A percentile compares a stretch with the other conserved stretches of the same genome.
Conservation (phyloP, 2,329 filamentous ascomycete species). For the Pseudogymnoascus sp. region DNA sequence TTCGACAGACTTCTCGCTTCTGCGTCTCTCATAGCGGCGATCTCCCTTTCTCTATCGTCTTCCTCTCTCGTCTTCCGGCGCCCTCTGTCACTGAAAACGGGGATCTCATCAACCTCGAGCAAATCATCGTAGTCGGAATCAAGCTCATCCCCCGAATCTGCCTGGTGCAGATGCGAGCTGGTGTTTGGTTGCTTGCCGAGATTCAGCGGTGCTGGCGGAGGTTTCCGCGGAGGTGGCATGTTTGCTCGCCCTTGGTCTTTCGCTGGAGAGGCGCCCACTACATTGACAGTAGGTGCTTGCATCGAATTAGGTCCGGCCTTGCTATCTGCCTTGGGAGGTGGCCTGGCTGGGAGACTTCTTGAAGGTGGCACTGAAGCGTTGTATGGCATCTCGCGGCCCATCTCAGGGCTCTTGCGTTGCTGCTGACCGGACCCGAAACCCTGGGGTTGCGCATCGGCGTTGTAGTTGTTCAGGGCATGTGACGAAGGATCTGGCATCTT, state of each 20-base stretch:
- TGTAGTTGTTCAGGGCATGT: slow-evolving; percentile 49
- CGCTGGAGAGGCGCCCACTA: not conserved
- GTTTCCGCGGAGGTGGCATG: slow-evolving; percentile 63
- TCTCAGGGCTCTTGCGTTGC: slow-evolving; percentile 38
- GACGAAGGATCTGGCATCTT: slow-evolving; percentile 55
- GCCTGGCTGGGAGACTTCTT: slow-evolving; percentile 42
- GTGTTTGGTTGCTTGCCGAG: slow-evolving; percentile 43
- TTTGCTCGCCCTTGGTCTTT: slow-evolving; percentile 31
- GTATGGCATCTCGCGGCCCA: slow-evolving; percentile 40
- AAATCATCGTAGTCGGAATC: slow-evolving; percentile 81
- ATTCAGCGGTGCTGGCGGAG: slow-evolving; percentile 76
- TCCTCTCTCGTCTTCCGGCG: slow-evolving; percentile 79
- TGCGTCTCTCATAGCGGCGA: slow-evolving; percentile 57
- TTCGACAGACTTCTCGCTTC: slow-evolving; percentile 66
- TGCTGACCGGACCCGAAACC: slow-evolving; percentile 35
- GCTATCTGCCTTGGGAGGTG: slow-evolving; percentile 26
- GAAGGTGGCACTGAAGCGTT: slow-evolving; percentile 48
- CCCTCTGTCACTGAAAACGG: slow-evolving; percentile 52
- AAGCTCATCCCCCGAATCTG: slow-evolving; percentile 49
- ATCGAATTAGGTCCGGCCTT: not conserved
- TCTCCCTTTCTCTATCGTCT: slow-evolving; percentile 71
- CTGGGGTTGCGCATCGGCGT: slow-evolving; percentile 29
- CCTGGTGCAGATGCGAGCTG: slow-evolving; percentile 37
- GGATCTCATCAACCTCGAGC: slow-evolving; percentile 59
- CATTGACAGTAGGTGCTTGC: slow-evolving; percentile 15